Base-by-base conservation (phyloP, 2,329 filamentous ascomycete species). In the Xylariaceae sp. region DNA sequence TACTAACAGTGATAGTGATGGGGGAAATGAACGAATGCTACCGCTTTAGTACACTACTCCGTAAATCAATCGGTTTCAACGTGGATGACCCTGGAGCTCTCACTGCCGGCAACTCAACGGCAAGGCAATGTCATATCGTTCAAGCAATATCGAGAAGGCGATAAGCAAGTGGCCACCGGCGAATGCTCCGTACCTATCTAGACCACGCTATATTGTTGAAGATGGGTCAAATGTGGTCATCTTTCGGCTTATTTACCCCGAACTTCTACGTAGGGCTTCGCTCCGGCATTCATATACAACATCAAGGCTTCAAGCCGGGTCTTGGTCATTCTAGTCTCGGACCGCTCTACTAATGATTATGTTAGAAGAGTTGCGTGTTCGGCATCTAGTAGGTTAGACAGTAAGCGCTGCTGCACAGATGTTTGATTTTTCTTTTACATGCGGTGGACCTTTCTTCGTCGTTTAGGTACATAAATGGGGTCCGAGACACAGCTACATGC, bases 71-170 rank as follows among this genome's bases (percentile, higher is more conserved):
- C 31, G 49, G 45, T 44, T 54, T 50, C 50, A 54, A 54, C 56
- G 45, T 33, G n/a, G n/a, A n/a, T 54, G 56, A 47, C 51, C 56
- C 51, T 58, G 56, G 45, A 36, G 50, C 40, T 47, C n/a, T 55
- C 51, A 47, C 43, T 55, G 56, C 56, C 56, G 56, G 56, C 56
- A 55, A 55, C 23, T 41, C 28, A 39, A 33, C 47, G 56, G 45
- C 40, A 45, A 50, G n/a, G n/a, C n/a, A 31, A 45, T 34, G 34
- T 55, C 51, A 55, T 34, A 36, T 39, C 39, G 29, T 28, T 43
- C 36, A 40, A 44, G 36, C 46, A 23, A 16, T 28, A 26, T 41
- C 21, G 21, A 33, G 28, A 28, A 51, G 21, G 34, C 46, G 34
- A 46, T 24, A 47, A 48, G 19, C n/a, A n/a, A n/a, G n/a, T n/a